Evolutionary conservation across 441 rosid species (phyloP), one percentile per base, ranked within the genome.

Genomic region (Gossypium schwendimanii): DNA sequence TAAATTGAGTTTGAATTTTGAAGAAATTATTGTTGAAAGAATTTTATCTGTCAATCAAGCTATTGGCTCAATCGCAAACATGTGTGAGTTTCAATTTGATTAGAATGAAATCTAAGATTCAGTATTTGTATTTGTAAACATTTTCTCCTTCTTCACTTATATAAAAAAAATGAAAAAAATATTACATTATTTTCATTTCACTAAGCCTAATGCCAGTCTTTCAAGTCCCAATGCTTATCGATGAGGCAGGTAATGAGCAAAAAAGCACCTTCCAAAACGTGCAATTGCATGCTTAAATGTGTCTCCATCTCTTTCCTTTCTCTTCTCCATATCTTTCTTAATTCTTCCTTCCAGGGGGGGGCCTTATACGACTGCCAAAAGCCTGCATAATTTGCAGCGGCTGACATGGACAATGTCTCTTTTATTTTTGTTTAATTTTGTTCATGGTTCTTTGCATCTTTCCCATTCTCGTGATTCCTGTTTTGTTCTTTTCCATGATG

Each of bases 381-480:
- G 5, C 47, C 50, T 73, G 76, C 67, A 77, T 79, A 72, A 60
- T 18, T 73, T 80, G 80, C 88, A 84, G 85, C 79, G 84, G 80
- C 85, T 83, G 86, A 86, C 89, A 81, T 72, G 86, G 86, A 73
- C 58, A 78, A 84, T 76, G 58, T 52, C 64, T 62, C 68, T 23
- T 23, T 3, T 17, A 58, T 31, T 75, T 72, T 73, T 26, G 72
- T 57, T 1, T 17, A 58, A 23, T 75, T 70, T 73, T 33, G 72
- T 59, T 59, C 76, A 39, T 33, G 73, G 70, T 78, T 66, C 63
- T 57, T 17, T 74, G 41, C 58, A 76, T 75, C 66, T 44, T 80
- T 77, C 82, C 82, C 79, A 74, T 82, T 81, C 86, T 83, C 88
- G 88, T 86, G 88, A 86, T 77, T 71, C 89, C 71, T 82, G 44